phyloP scores from a whole-genome alignment of 2,329 filamentous ascomycete species.

The Hyphodiscus sp. region DNA sequence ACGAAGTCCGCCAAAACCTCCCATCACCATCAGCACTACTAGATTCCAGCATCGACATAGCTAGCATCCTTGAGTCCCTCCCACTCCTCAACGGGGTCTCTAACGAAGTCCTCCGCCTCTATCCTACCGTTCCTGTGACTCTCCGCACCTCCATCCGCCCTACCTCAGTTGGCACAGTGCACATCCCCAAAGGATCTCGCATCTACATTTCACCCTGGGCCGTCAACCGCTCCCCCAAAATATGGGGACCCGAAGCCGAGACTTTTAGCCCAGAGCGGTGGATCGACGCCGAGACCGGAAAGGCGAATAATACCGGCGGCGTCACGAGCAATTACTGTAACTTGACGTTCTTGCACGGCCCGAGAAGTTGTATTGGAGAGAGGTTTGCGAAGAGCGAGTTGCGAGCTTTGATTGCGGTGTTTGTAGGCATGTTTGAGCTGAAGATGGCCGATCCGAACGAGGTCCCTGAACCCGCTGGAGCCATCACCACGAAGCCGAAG shows the following conservation, averaged over 20 bases:
- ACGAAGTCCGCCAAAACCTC: slow-evolving; percentile 46
- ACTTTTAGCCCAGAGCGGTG: slow-evolving; percentile 56
- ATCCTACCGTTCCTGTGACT: slow-evolving; percentile 60
- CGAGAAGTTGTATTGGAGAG: slow-evolving; percentile 76
- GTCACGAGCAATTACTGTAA: slow-evolving; percentile 70
- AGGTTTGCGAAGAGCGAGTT: slow-evolving; percentile 78
- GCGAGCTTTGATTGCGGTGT: slow-evolving; percentile 59
- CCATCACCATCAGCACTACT: slow-evolving; percentile 28
- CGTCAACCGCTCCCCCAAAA: slow-evolving; percentile 46
- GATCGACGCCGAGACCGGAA: slow-evolving; percentile 26
- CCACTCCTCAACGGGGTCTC: slow-evolving; percentile 62
- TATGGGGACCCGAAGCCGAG: slow-evolving; percentile 55
- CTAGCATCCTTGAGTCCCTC: slow-evolving; percentile 52
- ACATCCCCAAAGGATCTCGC: slow-evolving; percentile 51
- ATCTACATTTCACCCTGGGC: slow-evolving; percentile 49
- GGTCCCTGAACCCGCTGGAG: slow-evolving; percentile 15
- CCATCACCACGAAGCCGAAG: slow-evolving; percentile 24
- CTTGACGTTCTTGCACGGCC: slow-evolving; percentile 79
- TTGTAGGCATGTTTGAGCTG: slow-evolving; percentile 17
- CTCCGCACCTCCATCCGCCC: slow-evolving; percentile 51
- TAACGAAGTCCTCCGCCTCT: slow-evolving; percentile 61
- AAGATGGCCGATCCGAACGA: slow-evolving; percentile 17
- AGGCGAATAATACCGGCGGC: slow-evolving; percentile 53
- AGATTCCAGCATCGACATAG: slow-evolving; percentile 32
- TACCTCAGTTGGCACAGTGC: slow-evolving; percentile 48